phyloP scores from a whole-genome alignment of 768 basidiomycete genomes.

The Chiua virens region DNA sequence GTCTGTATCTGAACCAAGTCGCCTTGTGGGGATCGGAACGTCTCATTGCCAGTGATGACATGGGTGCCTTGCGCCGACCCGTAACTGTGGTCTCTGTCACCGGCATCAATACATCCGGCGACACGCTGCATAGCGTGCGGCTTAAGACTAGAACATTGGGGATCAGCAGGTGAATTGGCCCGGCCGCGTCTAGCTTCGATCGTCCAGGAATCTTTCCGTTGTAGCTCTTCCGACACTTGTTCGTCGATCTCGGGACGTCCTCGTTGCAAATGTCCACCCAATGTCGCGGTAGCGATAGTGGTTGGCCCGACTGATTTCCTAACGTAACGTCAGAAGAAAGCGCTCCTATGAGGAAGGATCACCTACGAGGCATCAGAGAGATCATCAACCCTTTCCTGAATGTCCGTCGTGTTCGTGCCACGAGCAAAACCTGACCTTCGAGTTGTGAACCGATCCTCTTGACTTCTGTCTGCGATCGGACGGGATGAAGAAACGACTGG shows the following conservation, averaged over 20 bases:
- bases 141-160: not conserved
- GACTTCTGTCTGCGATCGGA: not conserved
- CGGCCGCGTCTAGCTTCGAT: not conserved
- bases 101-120: not conserved
- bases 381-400: not conserved
- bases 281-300: not conserved
- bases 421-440: not conserved
- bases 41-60: not conserved
- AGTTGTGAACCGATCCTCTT: not conserved
- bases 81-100: too few species aligned
- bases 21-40: not conserved
- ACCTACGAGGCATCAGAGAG: slow-evolving; percentile 5
- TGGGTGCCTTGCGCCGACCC: not conserved
- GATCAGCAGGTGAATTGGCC: not conserved
- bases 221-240: not conserved
- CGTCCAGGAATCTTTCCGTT: not conserved
- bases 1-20: not conserved
- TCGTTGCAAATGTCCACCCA: not conserved
- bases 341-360: not conserved
- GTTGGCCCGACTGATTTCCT: slow-evolving; percentile 1
- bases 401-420: not conserved
- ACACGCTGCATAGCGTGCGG: not conserved
- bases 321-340: not conserved
- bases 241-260: not conserved
- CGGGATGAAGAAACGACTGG: not conserved